These are phyloP conservation scores for Dactylonectria macrodidyma DNA, from an alignment of 2,329 filamentous ascomycete genomes.

Conservation along the genomic window DNA sequence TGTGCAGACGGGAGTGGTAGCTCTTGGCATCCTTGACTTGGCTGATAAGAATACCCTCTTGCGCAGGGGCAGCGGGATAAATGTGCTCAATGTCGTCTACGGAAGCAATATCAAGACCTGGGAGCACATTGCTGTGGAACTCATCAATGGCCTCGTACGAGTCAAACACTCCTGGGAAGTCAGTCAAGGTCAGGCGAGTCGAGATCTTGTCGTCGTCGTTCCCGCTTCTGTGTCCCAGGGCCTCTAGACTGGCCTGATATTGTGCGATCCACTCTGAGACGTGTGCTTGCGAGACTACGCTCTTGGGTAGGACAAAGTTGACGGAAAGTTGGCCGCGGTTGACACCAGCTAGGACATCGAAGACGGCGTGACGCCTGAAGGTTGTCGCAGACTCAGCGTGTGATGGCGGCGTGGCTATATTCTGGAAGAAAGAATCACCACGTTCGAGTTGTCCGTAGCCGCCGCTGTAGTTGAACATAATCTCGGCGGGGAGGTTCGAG, in stretches of 20 bases:
- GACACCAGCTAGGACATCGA: constrained; percentile 15
- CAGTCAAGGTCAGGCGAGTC: constrained; percentile 12
- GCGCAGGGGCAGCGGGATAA: constrained; percentile 26
- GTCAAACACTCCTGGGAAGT: constrained; percentile 16
- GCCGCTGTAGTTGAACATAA: constrained; percentile 24
- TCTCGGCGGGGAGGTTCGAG: background rate
- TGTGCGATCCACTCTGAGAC: constrained; percentile 8
- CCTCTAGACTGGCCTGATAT: constrained; percentile 4
- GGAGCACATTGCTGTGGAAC: constrained; percentile 14
- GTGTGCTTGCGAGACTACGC: background rate
- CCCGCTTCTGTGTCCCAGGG: background rate
- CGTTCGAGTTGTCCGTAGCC: constrained; percentile 25
- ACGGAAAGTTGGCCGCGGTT: constrained; percentile 1
- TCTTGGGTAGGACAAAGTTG: constrained; percentile 1
- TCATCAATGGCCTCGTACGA: constrained; percentile 16
- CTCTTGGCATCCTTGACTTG: constrained; percentile 22
- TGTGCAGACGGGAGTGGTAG: constrained; percentile 6
- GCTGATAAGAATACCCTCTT: constrained; percentile 26
- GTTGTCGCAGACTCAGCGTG: background rate
- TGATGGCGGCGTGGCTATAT: background rate
- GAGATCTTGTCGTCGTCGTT: background rate
- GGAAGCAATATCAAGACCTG: background rate
- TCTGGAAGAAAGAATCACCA: constrained; percentile 9
- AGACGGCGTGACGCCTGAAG: background rate
- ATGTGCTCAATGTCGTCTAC: constrained; percentile 9